Evolutionary conservation across 495 filamentous ascomycete genomes (phyloP).

Genomic region (Neurospora sp.): DNA sequence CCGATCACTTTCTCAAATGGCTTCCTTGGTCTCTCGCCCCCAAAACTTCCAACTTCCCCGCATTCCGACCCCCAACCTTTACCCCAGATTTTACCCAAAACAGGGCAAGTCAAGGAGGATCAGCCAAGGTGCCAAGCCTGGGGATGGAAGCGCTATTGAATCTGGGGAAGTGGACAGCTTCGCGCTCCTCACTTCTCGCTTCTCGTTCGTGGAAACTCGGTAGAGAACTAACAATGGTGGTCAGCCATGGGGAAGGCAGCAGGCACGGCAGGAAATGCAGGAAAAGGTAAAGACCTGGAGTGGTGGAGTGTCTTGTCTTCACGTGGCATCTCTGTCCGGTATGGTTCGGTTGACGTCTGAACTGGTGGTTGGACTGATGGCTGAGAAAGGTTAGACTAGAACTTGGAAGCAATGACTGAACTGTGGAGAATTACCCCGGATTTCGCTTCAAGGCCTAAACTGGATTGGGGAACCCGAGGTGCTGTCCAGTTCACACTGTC

Average conservation of each 20-base stretch:
- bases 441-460: too few species aligned
- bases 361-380: background rate
- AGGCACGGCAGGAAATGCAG: background rate
- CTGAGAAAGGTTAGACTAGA: background rate
- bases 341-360: too few species aligned
- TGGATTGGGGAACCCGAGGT: too few species aligned
- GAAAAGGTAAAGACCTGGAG: background rate
- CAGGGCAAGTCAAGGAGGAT: background rate
- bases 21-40: background rate
- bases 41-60: background rate
- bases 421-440: too few species aligned
- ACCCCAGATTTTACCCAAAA: background rate
- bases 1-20: background rate
- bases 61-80: background rate
- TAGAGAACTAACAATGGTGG: too few species aligned
- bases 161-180: background rate
- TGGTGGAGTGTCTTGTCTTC: background rate
- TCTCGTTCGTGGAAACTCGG: background rate
- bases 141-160: background rate
- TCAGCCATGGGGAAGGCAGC: background rate
- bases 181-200: too few species aligned
- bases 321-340: too few species aligned
- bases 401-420: too few species aligned
- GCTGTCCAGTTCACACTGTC: too few species aligned
- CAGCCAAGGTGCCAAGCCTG: background rate